These are phyloP conservation scores for Paraglomus brasilianum DNA, from an alignment of 192 early-diverging fungal genomes.

Conservation along the genomic window DNA sequence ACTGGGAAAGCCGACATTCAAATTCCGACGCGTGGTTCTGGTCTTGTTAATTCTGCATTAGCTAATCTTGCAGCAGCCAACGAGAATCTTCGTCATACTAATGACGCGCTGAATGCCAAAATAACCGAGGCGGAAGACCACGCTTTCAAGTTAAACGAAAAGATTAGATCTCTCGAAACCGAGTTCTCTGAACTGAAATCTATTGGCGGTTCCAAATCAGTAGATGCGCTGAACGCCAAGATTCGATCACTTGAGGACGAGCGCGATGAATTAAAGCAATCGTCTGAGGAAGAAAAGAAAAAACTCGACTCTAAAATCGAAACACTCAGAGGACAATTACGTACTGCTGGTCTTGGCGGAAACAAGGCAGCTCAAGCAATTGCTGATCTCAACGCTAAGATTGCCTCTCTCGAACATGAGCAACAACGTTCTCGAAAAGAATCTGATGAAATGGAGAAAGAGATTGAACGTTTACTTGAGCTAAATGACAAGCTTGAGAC, in stretches of 20 bases:
- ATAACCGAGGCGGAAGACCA: conserved; percentile 18
- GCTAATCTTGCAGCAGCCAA: conserved; percentile 18
- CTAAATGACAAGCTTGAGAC: conserved; percentile 9
- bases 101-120: conserved; percentile 11
- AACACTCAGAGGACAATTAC: conserved; percentile 14
- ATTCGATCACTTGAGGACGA: conserved; percentile 23
- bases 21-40: neutral
- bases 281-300: conserved; percentile 12
- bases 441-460: conserved; percentile 26
- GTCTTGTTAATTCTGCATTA: conserved; percentile 7
- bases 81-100: conserved; percentile 20
- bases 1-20: neutral
- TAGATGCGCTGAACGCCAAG: conserved; percentile 14
- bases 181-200: neutral
- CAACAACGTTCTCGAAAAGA: conserved; percentile 3
- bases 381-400: conserved; percentile 21
- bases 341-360: neutral
- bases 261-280: conserved; percentile 16
- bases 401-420: neutral
- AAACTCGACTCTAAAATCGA: conserved; percentile 25
- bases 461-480: conserved; percentile 11
- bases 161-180: conserved; percentile 19
- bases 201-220: neutral
- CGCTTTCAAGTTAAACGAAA: conserved; percentile 1
- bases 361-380: neutral